phyloP scores from a whole-genome alignment of 1,284 basidiomycete genomes.

The Cutaneotrichosporon arboriforme region DNA sequence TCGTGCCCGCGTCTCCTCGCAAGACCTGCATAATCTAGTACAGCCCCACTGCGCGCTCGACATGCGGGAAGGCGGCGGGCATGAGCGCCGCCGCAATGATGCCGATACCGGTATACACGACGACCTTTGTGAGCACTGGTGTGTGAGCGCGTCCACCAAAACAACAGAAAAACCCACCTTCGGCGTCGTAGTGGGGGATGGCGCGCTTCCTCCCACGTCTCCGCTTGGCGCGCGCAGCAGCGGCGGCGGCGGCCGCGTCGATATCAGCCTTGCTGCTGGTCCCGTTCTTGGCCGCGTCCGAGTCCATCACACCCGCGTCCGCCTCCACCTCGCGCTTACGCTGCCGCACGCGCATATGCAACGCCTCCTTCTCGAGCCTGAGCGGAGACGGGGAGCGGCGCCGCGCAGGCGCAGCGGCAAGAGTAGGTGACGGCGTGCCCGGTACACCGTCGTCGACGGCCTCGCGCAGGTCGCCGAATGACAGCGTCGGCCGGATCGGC shows the following conservation, averaged over 20 bases:
- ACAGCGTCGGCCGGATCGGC: constrained; percentile 66
- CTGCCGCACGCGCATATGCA: constrained; percentile 3
- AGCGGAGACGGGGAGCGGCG: constrained; percentile 6
- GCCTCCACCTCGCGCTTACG: not conserved
- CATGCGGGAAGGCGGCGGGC: constrained; percentile 62
- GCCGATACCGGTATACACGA: constrained; percentile 83
- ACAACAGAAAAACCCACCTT: constrained; percentile 57
- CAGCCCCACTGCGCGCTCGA: constrained; percentile 45
- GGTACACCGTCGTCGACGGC: constrained; percentile 7
- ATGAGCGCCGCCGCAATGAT: constrained; percentile 59
- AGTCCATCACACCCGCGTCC: no score
- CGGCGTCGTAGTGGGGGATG: constrained; percentile 56
- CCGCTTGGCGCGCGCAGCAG: not conserved
- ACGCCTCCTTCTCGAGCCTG: constrained; percentile 2
- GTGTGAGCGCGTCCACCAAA: not conserved
- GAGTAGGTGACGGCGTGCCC: not conserved
- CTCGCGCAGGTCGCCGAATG: constrained; percentile 66
- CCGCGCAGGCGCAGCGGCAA: not conserved
- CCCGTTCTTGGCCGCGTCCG: not conserved
- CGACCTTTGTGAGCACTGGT: constrained; percentile 82
- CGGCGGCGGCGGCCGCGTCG: no score
- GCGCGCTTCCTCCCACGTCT: not conserved
- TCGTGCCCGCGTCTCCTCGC: no score
- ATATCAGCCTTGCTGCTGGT: not conserved
- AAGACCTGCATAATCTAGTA: no score